Conservation (phyloP, 2,329 filamentous ascomycete species). For the Colletotrichum sp. region DNA sequence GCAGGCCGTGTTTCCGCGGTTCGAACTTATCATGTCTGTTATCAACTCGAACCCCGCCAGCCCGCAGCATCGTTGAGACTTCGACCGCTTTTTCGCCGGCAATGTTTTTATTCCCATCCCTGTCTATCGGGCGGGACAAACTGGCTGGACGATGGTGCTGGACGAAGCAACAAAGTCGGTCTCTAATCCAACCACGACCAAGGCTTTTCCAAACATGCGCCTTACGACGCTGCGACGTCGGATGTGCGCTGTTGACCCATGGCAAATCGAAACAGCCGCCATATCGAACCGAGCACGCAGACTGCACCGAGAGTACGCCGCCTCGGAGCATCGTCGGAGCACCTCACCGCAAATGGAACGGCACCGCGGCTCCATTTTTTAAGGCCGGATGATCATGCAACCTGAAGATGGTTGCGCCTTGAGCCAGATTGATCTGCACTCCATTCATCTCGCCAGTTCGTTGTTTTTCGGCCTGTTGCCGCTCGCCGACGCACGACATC, state of each 20-base stretch:
- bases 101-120: not conserved
- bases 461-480: not conserved
- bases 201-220: not conserved
- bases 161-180: not conserved
- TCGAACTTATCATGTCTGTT: constrained; percentile 10
- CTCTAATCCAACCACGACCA: not conserved
- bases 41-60: not conserved
- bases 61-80: constrained; percentile 4
- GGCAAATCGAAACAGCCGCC: not conserved
- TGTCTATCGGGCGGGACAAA: not conserved
- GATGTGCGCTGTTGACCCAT: not conserved
- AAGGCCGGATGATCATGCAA: constrained; percentile 18
- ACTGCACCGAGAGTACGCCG: not conserved
- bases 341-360: not conserved
- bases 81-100: not conserved
- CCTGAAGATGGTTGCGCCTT: not conserved
- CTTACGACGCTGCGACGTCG: not conserved
- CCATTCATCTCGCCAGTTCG: not conserved
- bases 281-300: not conserved
- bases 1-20: not conserved
- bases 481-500: not conserved
- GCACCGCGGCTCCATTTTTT: constrained; percentile 16
- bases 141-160: not conserved
- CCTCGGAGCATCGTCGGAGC: constrained; percentile 10
- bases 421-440: constrained; percentile 7